phyloP scores from a whole-genome alignment of 148 eudicot genomes.

The Silene uniflora region DNA sequence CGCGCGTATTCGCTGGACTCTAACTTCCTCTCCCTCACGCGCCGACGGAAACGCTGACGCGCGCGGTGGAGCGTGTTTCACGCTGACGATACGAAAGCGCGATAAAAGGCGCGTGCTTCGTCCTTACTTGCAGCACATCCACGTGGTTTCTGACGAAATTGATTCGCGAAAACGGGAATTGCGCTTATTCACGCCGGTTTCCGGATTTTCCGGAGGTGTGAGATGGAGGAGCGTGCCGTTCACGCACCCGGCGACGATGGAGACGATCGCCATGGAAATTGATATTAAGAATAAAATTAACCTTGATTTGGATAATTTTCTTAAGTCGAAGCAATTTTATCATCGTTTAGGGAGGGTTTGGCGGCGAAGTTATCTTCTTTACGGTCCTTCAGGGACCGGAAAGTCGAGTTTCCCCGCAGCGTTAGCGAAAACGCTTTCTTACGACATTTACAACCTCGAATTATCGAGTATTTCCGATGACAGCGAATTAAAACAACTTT shows the following conservation, averaged over 20 bases:
- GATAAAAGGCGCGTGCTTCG: constrained; percentile 68
- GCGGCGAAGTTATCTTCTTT: constrained; percentile 73
- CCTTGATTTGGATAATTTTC: constrained; percentile 62
- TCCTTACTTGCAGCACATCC: constrained; percentile 71
- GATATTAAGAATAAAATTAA: constrained; percentile 58
- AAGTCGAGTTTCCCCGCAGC: constrained; percentile 88
- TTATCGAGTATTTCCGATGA: constrained; percentile 48
- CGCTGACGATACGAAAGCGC: constrained; percentile 50
- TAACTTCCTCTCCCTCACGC: constrained; percentile 7
- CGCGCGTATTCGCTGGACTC: constrained; percentile 51
- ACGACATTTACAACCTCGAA: constrained; percentile 72
- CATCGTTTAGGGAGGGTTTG: constrained; percentile 77
- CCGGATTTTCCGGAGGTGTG: not conserved
- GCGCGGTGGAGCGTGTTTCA: constrained; percentile 23
- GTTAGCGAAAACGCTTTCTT: constrained; percentile 52
- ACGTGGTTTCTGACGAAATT: constrained; percentile 53
- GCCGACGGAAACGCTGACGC: not conserved
- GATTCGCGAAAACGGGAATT: constrained; percentile 36
- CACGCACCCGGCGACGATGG: constrained; percentile 73
- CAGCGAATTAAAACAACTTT: constrained; percentile 51
- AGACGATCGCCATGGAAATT: constrained; percentile 61
- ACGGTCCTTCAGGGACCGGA: constrained; percentile 92
- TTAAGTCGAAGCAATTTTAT: constrained; percentile 61
- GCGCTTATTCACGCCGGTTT: constrained; percentile 35
- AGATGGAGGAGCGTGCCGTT: constrained; percentile 61